phyloP scores from a whole-genome alignment of 805 yeast genomes.

The Barnettozyma sp. region DNA sequence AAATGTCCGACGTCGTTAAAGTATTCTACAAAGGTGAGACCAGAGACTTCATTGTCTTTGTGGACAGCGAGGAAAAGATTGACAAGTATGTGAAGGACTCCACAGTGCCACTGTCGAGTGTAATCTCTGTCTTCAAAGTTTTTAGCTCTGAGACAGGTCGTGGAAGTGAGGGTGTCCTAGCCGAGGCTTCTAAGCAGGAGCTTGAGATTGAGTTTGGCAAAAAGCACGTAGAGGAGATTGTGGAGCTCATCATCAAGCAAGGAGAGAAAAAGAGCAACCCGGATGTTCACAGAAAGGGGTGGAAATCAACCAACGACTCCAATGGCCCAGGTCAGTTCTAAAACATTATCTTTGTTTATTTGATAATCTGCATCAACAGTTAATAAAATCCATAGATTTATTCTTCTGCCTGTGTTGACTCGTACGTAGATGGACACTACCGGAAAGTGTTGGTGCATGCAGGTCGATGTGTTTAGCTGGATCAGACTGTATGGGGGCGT shows the following conservation, averaged over 20 bases:
- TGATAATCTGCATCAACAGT: too few relatives aligned
- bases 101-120: conserved; percentile 47
- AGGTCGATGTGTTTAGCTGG: too few relatives aligned
- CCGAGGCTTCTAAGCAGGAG: conserved; percentile 62
- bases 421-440: too few relatives aligned
- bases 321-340: conserved; percentile 17
- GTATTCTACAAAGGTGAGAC: conserved; percentile 59
- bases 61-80: conserved; percentile 44
- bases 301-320: conserved; percentile 41
- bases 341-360: not conserved
- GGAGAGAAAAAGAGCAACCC: conserved; percentile 45
- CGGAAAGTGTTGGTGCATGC: too few relatives aligned
- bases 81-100: conserved; percentile 45
- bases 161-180: conserved; percentile 67
- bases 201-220: conserved; percentile 65
- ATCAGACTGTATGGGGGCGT: too few relatives aligned
- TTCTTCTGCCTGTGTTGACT: too few relatives aligned
- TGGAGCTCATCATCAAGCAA: conserved; percentile 49
- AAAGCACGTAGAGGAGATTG: conserved; percentile 43
- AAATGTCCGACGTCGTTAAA: conserved; percentile 31
- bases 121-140: conserved; percentile 60
- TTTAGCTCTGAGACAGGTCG: conserved; percentile 51
- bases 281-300: conserved; percentile 25
- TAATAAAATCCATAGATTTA: too few relatives aligned
- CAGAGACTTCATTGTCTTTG: conserved; percentile 60